Evolutionary conservation across 2,329 filamentous ascomycete genomes (phyloP), one percentile per base, ranked within the genome.

Genomic region (Pleoardoris graminearum): DNA sequence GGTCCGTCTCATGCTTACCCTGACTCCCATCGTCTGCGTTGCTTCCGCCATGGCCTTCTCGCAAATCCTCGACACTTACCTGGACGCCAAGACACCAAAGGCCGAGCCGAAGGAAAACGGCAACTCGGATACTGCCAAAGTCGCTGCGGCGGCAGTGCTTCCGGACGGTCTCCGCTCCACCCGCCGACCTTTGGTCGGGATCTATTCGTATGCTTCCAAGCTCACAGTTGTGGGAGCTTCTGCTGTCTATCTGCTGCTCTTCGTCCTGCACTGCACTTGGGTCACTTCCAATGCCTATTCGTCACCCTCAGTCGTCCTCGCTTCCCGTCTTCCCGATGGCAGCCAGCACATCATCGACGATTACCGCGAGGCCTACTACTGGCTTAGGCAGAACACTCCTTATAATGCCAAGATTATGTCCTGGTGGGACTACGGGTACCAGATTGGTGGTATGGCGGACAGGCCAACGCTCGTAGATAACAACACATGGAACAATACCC

Each of bases 401-500:
- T 84, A 93, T 62, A 90, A 97, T 66, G 92, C 95, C 70, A 99
- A 97, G 83, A 89, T 99, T 72, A 97, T 97, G 93, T 94, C 92
- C 1, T 99, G 94, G 94, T 99, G 94, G 94, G 94, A 99, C 74
- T 99, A 99, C 69, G 94, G 94, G 61, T 99, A 99, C 79, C 94
- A 99, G 78, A 99, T 99, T 75, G 94, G 94, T 78, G 94, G 94
- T 62, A 99, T 99, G 94, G 94, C 94, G 44, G 94, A 99, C 75
- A 85, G 94, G 49, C 94, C 94, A 29, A 99, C 94, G 1, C 82
- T 99, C 29, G 94, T 99, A 29, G 94, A 99, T 80, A 99, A 99
- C 82, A 99, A 99, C 79, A 99, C 94, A 2, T 99, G 94, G 94
- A 99, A 99, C 82, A 99, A 99, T 80, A 99, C 94, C 7, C 94